Evolutionary conservation across 2,329 filamentous ascomycete species (phyloP).

Genomic region (Leptodontidium sp.): DNA sequence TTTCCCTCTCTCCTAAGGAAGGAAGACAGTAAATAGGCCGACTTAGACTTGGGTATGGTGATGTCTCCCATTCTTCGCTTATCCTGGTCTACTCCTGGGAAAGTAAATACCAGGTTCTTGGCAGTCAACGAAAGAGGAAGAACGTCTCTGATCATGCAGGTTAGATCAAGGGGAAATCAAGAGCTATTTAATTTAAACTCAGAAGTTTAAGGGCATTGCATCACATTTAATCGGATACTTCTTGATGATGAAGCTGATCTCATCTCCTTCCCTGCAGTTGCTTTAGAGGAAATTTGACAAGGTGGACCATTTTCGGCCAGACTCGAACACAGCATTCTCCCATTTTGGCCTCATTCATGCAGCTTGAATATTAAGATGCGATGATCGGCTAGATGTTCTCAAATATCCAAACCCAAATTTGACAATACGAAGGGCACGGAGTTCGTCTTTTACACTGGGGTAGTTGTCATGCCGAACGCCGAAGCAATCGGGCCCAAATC

Average conservation of each 20-base stretch:
- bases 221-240: no score
- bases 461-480: neutral
- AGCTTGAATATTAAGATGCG: neutral
- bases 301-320: no score
- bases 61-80: neutral
- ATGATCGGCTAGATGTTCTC: neutral
- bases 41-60: neutral
- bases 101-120: constrained; percentile 7
- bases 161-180: neutral
- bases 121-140: neutral
- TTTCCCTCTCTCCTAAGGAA: no score
- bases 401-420: neutral
- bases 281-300: no score
- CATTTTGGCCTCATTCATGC: neutral
- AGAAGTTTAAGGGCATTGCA: no score
- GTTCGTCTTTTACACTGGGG: neutral
- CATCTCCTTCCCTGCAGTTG: no score
- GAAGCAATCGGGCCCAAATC: neutral
- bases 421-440: neutral
- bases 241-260: no score
- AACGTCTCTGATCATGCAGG: neutral
- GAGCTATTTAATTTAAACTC: no score
- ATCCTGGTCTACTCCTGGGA: neutral
- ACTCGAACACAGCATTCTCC: neutral
- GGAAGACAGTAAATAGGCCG: no score